Evolutionary conservation across 352 stramenopile species (phyloP).

Genomic region (Phytophthora brassicae): DNA sequence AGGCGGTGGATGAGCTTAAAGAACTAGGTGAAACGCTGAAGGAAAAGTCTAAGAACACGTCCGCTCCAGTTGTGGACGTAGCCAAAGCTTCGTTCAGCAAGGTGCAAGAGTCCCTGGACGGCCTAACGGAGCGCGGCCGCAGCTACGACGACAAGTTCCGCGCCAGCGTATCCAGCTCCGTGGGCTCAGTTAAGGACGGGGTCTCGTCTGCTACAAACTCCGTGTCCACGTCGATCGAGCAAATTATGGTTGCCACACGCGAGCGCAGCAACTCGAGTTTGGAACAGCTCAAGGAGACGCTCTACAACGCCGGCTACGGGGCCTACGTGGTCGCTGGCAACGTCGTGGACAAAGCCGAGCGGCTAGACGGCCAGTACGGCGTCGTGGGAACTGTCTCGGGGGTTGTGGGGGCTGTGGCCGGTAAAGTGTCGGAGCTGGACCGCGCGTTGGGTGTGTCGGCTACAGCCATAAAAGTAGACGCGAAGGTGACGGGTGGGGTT

Average conservation of each 20-base stretch:
- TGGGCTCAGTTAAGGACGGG: constrained; percentile 46
- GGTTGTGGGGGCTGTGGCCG: constrained; percentile 49
- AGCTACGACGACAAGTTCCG: constrained; percentile 75
- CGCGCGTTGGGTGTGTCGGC: constrained; percentile 63
- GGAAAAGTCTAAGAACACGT: constrained; percentile 53
- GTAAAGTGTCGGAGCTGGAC: constrained; percentile 58
- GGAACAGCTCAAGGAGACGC: constrained; percentile 56
- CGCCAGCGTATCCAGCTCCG: constrained; percentile 41
- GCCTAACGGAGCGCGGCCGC: constrained; percentile 56
- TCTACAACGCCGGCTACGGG: constrained; percentile 52
- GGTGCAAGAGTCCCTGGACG: constrained; percentile 53
- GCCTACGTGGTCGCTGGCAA: constrained; percentile 56
- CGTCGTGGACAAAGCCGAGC: constrained; percentile 57
- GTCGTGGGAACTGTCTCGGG: constrained; percentile 53
- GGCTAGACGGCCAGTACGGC: constrained; percentile 60
- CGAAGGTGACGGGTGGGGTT: constrained; percentile 73
- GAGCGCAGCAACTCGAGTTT: constrained; percentile 59
- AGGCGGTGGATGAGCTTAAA: constrained; percentile 77
- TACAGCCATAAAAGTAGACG: constrained; percentile 66
- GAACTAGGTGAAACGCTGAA: constrained; percentile 53
- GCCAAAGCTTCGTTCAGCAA: constrained; percentile 59
- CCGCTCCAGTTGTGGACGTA: constrained; percentile 47
- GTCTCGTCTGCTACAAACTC: constrained; percentile 39
- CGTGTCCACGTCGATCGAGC: constrained; percentile 68
- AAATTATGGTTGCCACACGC: constrained; percentile 62